Evolutionary conservation across 192 early-diverging fungal genomes (phyloP), one percentile per base, ranked within the genome.

Genomic region (Coemansia sp.): DNA sequence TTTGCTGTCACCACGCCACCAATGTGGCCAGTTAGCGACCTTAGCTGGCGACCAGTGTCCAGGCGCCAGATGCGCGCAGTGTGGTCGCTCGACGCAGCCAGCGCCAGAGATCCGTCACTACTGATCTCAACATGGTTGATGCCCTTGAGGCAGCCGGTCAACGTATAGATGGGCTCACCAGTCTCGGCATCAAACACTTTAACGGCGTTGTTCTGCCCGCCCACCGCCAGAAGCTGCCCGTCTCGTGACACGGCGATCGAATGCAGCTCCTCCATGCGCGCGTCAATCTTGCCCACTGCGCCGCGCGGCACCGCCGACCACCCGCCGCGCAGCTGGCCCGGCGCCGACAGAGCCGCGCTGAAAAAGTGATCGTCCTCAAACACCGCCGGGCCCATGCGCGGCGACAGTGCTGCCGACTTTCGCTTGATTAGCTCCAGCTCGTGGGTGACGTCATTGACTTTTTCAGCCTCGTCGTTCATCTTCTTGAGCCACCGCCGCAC

Each of bases 21-120:
- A 43, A 95, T 89, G 74, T 98, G 96, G 1, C 96, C 95, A 3
- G 91, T 94, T 61, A 98, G 81, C 18, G 94, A 95, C 68, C 95
- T 93, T 88, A 92, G 68, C 32, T 91, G 80, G 33, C 93, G 70
- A 11, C 87, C 86, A 1, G 90, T 95, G 19, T 82, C 79, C 21
- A 94, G 67, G 58, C 87, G 73, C 97, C 95, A 97, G 40, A 96
- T 81, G 56, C 93, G 88, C 14, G 87, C 87, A 3, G 93, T 88
- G 74, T 93, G 90, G 62, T 98, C 96, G 70, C 93, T 96, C 8
- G 91, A 93, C 7, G 91, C 87, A 0, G 88, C 94, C 68, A 81
- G 63, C 62, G 72, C 63, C 73, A 81, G 53, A 18, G 68, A 53
- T 36, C 56, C 58, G 34, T 80, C 77, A 32, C 60, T 29, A 68